Evolutionary conservation across 2,329 filamentous ascomycete species (phyloP), one percentile per base, ranked within the genome.

Genomic region (Metarhizium guizhouense): DNA sequence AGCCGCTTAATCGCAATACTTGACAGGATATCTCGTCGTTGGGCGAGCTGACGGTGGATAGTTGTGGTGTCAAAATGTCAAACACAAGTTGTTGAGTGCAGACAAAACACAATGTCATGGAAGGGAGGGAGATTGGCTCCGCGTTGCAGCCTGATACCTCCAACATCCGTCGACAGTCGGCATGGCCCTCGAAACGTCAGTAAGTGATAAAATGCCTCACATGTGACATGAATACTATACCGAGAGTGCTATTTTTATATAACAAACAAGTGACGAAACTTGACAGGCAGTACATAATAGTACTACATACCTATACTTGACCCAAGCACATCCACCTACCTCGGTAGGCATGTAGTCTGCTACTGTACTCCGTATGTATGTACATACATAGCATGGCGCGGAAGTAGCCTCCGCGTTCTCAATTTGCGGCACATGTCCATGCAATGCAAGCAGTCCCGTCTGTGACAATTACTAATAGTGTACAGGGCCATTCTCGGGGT

Each of bases 181-280:
- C 25, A 25, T 25, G 25, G 25, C 3, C 18, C 20, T 20, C 7
- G 43, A 18, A 29, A 47, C 10, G n/a, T 14, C 13, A 47, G 14
- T 30, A 18, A n/a, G 4, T 25, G 25, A 20, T 48, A 47, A 56
- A 56, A 25, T 54, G 52, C 55, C 55, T 56, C 51, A 51, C 47
- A 56, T 51, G 55, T 51, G 47, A 54, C 34, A 25, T 48, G 29
- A 29, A 52, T 42, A 14, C 25, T 25, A 25, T 25, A 8, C 18
- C 43, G 20, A 47, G 43, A 7, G 43, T 47, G 32, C 8, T 50
- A 25, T 52, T 20, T 42, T 5, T n/a, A 50, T 49, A 52, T 54
- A 51, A 45, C 34, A 40, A 47, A 40, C 36, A 42, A 25, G 30
- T n/a, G 52, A 54, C 54, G 48, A 48, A 54, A 56, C 55, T 51